Evolutionary conservation across 164 flowering plant genomes (phyloP).

Genomic region (Paratinospora sagittata): DNA sequence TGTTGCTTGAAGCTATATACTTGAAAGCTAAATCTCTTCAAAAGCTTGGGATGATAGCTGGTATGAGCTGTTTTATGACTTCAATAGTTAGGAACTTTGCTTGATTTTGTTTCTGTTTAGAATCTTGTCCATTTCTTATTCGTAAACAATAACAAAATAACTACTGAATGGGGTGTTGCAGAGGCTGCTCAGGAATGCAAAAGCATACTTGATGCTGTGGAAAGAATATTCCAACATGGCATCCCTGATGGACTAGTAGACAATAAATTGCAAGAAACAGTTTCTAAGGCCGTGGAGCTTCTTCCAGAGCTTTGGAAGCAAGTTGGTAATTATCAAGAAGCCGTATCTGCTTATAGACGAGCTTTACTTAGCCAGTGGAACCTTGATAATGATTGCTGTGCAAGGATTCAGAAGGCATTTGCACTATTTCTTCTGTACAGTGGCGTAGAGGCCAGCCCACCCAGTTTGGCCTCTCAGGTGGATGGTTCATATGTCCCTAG

Average conservation of each 20-base stretch:
- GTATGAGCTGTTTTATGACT: conserved; percentile 25
- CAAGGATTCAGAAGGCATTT: conserved; percentile 81
- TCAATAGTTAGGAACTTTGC: background rate
- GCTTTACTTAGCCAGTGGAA: conserved; percentile 90
- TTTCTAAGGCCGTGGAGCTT: conserved; percentile 87
- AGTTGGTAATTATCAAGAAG: conserved; percentile 68
- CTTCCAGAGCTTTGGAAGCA: conserved; percentile 95
- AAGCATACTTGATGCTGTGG: conserved; percentile 89
- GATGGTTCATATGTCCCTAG: conserved; percentile 79
- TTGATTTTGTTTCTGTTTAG: background rate
- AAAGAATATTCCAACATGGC: conserved; percentile 69
- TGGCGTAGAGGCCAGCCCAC: conserved; percentile 87
- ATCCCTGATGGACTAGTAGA: conserved; percentile 67
- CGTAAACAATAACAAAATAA: background rate
- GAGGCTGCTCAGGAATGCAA: conserved; percentile 91
- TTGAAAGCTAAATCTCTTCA: conserved; percentile 88
- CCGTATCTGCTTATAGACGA: conserved; percentile 73
- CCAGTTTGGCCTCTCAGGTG: conserved; percentile 63
- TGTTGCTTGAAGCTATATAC: conserved; percentile 90
- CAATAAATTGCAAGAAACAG: conserved; percentile 76
- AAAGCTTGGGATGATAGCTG: conserved; percentile 73
- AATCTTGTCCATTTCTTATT: background rate
- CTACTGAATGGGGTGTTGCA: conserved; percentile 30
- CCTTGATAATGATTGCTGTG: conserved; percentile 71
- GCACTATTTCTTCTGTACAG: conserved; percentile 75